Percentiles rank a stretch among this genome's conserved stretches.
Conservation (phyloP, 768 basidiomycete genomes). For the Pulveroboletus sp. region DNA sequence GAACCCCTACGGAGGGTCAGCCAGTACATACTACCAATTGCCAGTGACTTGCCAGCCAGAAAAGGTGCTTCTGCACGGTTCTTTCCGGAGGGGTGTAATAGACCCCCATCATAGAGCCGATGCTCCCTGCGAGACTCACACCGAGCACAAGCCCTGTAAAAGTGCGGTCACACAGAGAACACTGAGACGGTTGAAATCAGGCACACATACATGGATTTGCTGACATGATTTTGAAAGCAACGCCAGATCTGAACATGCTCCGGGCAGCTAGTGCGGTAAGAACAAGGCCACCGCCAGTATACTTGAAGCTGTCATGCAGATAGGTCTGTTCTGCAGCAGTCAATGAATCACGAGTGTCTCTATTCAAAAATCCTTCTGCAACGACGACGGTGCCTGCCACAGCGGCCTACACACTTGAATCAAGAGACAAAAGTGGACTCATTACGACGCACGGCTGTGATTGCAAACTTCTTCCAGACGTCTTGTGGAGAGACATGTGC, state of each 20-base stretch:
- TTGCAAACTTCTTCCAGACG: slow-evolving; percentile 46
- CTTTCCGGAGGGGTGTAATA: slow-evolving; percentile 77
- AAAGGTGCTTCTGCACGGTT: slow-evolving; percentile 68
- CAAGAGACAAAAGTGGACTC: background rate
- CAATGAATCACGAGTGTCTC: slow-evolving; percentile 71
- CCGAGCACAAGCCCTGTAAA: slow-evolving; percentile 72
- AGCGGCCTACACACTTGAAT: slow-evolving; percentile 44
- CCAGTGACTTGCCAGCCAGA: slow-evolving; percentile 61
- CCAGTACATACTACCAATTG: background rate
- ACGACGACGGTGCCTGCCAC: slow-evolving; percentile 68
- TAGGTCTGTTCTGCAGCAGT: slow-evolving; percentile 59
- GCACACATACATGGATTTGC: slow-evolving; percentile 68
- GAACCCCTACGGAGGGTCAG: slow-evolving; percentile 52
- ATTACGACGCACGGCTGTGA: slow-evolving; percentile 45
- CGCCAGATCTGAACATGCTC: slow-evolving; percentile 65
- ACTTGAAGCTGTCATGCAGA: slow-evolving; percentile 75
- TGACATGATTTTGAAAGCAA: slow-evolving; percentile 70
- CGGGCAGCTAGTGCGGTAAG: slow-evolving; percentile 78
- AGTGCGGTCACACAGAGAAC: background rate
- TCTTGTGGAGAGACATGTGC: slow-evolving; percentile 37
- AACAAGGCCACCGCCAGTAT: slow-evolving; percentile 74
- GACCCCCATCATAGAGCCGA: slow-evolving; percentile 83
- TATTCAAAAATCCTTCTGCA: slow-evolving; percentile 63
- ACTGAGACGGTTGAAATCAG: background rate
- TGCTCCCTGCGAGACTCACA: slow-evolving; percentile 70